A percentile compares a stretch with the other conserved stretches of the same genome.
Evolutionary conservation across 2,329 filamentous ascomycete genomes (phyloP).

Genomic region (Sclerotinia glacialis): DNA sequence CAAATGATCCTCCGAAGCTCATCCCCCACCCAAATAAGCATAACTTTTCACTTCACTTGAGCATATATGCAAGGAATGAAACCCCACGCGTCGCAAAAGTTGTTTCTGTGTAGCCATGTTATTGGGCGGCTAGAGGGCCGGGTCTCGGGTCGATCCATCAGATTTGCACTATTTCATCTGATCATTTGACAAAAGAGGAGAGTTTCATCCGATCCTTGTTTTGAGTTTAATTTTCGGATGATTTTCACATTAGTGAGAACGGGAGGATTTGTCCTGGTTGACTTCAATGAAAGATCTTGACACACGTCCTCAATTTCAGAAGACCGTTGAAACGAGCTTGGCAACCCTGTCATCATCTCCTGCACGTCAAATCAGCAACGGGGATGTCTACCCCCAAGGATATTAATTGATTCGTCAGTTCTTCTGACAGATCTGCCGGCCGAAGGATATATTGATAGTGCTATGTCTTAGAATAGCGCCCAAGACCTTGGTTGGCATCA

Average conservation of each 20-base stretch:
- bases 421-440: neutral
- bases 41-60: neutral
- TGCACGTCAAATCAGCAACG: constrained; percentile 5
- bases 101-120: constrained; percentile 7
- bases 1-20: neutral
- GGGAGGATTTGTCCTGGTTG: neutral
- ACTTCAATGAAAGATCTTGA: neutral
- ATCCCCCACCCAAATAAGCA: neutral
- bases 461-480: neutral
- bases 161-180: neutral
- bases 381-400: neutral
- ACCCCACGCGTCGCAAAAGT: constrained; percentile 14
- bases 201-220: constrained; percentile 9
- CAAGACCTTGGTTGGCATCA: neutral
- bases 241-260: neutral
- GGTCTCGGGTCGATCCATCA: constrained; percentile 3
- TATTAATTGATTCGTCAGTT: neutral
- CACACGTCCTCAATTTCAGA: constrained; percentile 18
- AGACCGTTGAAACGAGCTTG: constrained; percentile 15
- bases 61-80: constrained; percentile 14
- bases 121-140: constrained; percentile 6
- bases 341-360: constrained; percentile 6
- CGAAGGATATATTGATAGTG: neutral
- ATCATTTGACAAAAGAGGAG: neutral
- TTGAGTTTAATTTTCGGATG: constrained; percentile 17